These are phyloP conservation scores for Curvularia hawaiiensis DNA, from an alignment of 2,329 filamentous ascomycete species.

Conservation along the genomic window DNA sequence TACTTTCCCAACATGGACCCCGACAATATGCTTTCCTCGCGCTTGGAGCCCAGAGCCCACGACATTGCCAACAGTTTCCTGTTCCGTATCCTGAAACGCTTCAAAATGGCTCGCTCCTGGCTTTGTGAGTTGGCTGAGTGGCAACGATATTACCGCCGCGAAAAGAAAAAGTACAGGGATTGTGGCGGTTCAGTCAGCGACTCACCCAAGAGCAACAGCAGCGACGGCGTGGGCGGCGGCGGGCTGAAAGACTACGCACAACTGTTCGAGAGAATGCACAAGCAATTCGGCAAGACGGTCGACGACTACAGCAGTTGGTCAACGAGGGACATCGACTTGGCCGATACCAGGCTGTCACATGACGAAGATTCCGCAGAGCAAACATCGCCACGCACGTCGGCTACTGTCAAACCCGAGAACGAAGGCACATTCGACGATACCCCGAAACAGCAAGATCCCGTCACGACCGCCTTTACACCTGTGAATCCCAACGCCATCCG, in stretches of 20 bases:
- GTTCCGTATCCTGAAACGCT: constrained; percentile 21
- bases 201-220: constrained; percentile 25
- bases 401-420: constrained; percentile 12
- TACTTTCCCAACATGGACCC: constrained; percentile 73
- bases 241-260: constrained; percentile 26
- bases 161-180: constrained; percentile 19
- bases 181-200: constrained; percentile 21
- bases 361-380: constrained; percentile 22
- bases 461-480: constrained; percentile 14
- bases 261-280: constrained; percentile 27
- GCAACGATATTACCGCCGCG: constrained; percentile 17
- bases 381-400: neutral
- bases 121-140: constrained; percentile 15
- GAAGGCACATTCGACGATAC: neutral
- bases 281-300: constrained; percentile 24
- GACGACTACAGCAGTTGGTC: constrained; percentile 13
- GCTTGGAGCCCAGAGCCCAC: constrained; percentile 22
- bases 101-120: constrained; percentile 23
- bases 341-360: constrained; percentile 20
- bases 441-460: neutral
- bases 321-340: constrained; percentile 16
- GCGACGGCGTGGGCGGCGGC: constrained; percentile 22
- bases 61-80: constrained; percentile 25
- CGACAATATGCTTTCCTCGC: constrained; percentile 55
- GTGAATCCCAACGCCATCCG: constrained; percentile 12